These are phyloP conservation scores for Calocera cornea DNA, from an alignment of 768 basidiomycete species.

Conservation along the genomic window DNA sequence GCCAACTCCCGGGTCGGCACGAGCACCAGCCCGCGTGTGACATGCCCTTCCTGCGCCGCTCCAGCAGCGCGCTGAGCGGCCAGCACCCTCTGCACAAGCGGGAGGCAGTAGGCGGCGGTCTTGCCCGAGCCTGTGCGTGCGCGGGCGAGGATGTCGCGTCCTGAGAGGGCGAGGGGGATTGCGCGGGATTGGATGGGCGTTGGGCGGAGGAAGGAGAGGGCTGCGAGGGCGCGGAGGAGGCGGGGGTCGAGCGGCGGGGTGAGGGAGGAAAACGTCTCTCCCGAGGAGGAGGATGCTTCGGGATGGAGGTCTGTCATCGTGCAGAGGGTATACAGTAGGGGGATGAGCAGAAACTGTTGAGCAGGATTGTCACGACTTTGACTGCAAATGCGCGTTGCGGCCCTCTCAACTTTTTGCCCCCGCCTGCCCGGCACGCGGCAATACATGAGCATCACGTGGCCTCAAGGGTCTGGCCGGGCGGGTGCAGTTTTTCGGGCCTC, in stretches of 20 bases:
- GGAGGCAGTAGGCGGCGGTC: conserved; percentile 90
- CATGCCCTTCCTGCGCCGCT: too few relatives aligned
- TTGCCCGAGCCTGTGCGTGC: conserved; percentile 95
- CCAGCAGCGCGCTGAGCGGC: conserved; percentile 60
- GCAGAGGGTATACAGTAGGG: neutral
- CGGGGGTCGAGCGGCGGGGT: conserved; percentile 72
- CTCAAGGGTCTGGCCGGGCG: neutral
- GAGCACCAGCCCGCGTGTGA: conserved; percentile 63
- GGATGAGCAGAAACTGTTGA: too few relatives aligned
- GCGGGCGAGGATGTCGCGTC: conserved; percentile 79
- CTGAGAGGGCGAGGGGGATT: conserved; percentile 82
- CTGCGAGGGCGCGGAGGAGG: conserved; percentile 76
- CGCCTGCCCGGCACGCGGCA: neutral
- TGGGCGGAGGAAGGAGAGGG: conserved; percentile 77
- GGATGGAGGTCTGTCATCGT: neutral
- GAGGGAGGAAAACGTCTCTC: conserved; percentile 34
- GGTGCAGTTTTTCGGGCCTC: too few relatives aligned
- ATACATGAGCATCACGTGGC: neutral
- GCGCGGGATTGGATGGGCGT: conserved; percentile 86
- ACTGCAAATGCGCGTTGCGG: too few relatives aligned
- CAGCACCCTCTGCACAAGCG: conserved; percentile 77
- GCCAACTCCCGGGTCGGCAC: conserved; percentile 88
- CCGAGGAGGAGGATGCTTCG: neutral
- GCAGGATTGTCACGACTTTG: too few relatives aligned
- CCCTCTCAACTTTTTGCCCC: neutral